Evolutionary conservation across 345 rosid species (phyloP).

Genomic region (Toxicodendron radicans): DNA sequence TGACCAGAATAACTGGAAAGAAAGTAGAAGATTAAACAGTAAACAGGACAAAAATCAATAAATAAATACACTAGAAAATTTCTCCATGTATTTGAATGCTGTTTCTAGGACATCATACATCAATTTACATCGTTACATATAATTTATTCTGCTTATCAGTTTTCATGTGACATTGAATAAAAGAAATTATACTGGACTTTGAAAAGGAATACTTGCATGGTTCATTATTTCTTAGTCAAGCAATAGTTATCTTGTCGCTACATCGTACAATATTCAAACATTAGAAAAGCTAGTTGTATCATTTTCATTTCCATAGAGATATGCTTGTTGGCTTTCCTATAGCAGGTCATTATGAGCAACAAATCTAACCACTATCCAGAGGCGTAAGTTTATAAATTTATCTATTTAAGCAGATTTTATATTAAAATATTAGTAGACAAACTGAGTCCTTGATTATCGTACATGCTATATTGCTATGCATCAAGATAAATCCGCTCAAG

Average conservation of each 20-base stretch:
- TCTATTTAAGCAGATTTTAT: no score
- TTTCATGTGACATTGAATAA: not conserved
- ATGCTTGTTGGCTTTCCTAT: not conserved
- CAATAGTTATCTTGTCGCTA: not conserved
- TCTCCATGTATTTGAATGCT: not conserved
- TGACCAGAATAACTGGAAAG: not conserved
- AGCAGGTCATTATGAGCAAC: no score
- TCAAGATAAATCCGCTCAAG: no score
- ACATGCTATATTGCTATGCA: no score
- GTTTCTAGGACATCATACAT: not conserved
- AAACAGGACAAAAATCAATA: not conserved
- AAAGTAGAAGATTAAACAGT: not conserved
- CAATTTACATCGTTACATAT: not conserved
- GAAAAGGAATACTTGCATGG: not conserved
- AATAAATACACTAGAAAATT: not conserved
- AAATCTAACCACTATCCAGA: no score
- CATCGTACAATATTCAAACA: not conserved
- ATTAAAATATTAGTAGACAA: no score
- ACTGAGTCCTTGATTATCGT: no score
- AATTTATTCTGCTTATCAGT: not conserved
- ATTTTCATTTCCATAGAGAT: not conserved
- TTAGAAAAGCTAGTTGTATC: not conserved
- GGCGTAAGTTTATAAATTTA: no score
- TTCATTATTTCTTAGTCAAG: no score
- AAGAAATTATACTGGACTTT: not conserved